Evolutionary conservation across 306 rosid species (phyloP), one percentile per base, ranked within the genome.

Genomic region (Dryas drummondii): DNA sequence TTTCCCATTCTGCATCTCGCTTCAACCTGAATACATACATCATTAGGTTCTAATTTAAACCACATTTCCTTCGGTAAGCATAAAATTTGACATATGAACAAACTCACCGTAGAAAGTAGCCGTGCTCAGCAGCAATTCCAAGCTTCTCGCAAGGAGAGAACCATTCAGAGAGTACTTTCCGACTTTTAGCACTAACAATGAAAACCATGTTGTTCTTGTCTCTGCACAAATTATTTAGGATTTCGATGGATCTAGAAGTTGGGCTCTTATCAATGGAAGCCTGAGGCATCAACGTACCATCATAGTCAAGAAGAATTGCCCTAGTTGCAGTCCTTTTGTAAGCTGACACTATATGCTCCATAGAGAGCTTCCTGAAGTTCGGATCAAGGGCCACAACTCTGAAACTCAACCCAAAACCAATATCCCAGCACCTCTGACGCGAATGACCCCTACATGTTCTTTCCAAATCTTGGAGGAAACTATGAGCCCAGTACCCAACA

Each of bases 401-500:
- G 67, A 93, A 93, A 75, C 98, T 84, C 65, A 93, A 83, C 40
- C 98, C 98, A 55, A 90, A 93, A 55, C 98, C 98, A 41, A 90
- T 90, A 37, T 94, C 98, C 93, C 94, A 93, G 80, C 93, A 88
- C 82, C 96, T 84, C 73, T 86, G 80, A 41, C 86, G 85, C 56
- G 77, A 84, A 68, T 93, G 98, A 46, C 91, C 98, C 50, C 84
- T 77, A 71, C 98, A 93, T 2, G 93, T 81, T 82, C 96, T 86
- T 81, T 84, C 94, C 87, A 93, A 78, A 82, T 93, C 98, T 49
- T 81, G 91, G 40, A 90, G 81, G 83, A 93, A 93, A 77, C 98
- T 93, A 3, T 84, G 94, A 49, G 98, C 98, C 98, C 98, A 93
- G 57, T 93, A 93, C 41, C 89, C 96, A 4, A 93, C 94, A 70